phyloP scores from a whole-genome alignment of 73 alveolate species.

The Paramecium bursaria region DNA sequence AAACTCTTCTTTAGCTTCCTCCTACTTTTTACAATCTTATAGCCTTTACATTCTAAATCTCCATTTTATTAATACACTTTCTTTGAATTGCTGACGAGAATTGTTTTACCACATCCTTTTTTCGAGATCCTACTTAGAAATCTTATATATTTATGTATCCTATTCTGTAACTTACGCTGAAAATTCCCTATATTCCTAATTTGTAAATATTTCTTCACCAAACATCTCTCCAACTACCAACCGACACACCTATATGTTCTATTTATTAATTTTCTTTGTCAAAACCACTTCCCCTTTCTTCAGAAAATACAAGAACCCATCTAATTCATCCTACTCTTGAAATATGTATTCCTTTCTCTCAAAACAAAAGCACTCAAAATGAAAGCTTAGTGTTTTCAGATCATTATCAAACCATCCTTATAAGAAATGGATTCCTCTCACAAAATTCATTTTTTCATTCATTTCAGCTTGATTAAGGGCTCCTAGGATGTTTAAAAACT shows the following conservation, averaged over 20 bases:
- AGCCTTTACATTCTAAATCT: slow-evolving; percentile 13
- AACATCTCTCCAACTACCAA: slow-evolving; percentile 40
- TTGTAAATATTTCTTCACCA: slow-evolving; percentile 23
- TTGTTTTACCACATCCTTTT: slow-evolving; percentile 40
- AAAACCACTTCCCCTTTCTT: slow-evolving; percentile 24
- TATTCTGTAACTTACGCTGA: background rate
- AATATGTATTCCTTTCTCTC: slow-evolving; percentile 18
- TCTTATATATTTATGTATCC: slow-evolving; percentile 21
- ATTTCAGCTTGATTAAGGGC: slow-evolving; percentile 46
- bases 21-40: background rate
- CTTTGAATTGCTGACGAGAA: background rate
- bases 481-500: slow-evolving; percentile 15
- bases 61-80: slow-evolving; percentile 11
- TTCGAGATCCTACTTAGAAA: slow-evolving; percentile 36
- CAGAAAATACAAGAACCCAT: slow-evolving; percentile 17
- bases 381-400: slow-evolving; percentile 36
- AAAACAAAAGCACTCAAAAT: slow-evolving; percentile 9
- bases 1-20: background rate
- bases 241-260: slow-evolving; percentile 4
- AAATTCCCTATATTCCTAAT: background rate
- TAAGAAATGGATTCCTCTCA: slow-evolving; percentile 34
- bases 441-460: slow-evolving; percentile 47
- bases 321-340: background rate
- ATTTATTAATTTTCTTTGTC: background rate
- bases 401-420: slow-evolving; percentile 50